Percentiles rank a stretch among this genome's conserved stretches.
Conservation (phyloP, 441 rosid species). For the Corymbia calophylla region DNA sequence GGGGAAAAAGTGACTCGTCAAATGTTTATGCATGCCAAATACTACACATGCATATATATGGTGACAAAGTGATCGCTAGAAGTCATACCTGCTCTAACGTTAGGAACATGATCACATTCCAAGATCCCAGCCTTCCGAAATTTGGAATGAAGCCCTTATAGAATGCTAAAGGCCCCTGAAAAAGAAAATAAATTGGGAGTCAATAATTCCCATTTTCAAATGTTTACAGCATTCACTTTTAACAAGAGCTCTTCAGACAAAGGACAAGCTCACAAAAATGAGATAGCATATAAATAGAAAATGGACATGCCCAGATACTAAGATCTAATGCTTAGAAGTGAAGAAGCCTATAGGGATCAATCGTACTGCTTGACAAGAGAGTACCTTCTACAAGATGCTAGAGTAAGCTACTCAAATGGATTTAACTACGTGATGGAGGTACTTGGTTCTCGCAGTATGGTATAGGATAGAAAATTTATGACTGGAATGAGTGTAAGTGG, state of each 20-base stretch:
- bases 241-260: not conserved
- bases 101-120: slow-evolving; percentile 99
- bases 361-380: not conserved
- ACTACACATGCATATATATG: no score
- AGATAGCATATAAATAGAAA: not conserved
- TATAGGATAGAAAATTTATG: not conserved
- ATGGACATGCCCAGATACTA: not conserved
- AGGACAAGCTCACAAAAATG: not conserved
- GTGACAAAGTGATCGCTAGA: not conserved
- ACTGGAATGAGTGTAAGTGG: not conserved
- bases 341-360: not conserved
- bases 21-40: not conserved
- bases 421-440: not conserved
- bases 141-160: slow-evolving; percentile 96
- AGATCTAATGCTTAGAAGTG: not conserved
- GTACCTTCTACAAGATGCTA: not conserved
- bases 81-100: slow-evolving; percentile 83
- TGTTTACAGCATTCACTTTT: not conserved
- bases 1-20: not conserved
- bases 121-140: slow-evolving; percentile 95
- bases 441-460: not conserved
- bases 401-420: not conserved
- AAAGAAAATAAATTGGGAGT: not conserved
- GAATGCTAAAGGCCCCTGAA: slow-evolving; percentile 92
- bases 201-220: not conserved